A percentile compares a stretch with the other conserved stretches of the same genome.
Conservation (phyloP, 1,284 basidiomycete species). For the Fomitopsis betulina region DNA sequence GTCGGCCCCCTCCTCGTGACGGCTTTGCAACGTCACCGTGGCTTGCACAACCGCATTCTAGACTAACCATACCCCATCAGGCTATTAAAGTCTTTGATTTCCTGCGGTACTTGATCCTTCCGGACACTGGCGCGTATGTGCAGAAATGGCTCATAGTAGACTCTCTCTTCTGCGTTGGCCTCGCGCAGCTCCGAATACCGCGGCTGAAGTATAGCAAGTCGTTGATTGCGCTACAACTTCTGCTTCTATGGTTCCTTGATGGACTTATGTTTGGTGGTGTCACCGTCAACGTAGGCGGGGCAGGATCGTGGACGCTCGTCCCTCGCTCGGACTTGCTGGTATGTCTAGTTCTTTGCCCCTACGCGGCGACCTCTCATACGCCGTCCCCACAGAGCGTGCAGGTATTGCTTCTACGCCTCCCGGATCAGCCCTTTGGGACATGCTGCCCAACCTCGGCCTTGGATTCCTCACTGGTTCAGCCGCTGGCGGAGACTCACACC, state of each 20-base stretch:
- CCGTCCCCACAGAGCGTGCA: slow-evolving; percentile 25
- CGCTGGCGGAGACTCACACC: slow-evolving; percentile 46
- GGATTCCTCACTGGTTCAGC: slow-evolving; percentile 36
- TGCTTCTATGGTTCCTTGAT: slow-evolving; percentile 56
- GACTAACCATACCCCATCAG: slow-evolving; percentile 27
- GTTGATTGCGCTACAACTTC: slow-evolving; percentile 55
- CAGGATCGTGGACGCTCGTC: slow-evolving; percentile 17
- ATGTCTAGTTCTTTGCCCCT: slow-evolving; percentile 8
- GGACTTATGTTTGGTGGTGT: slow-evolving; percentile 71
- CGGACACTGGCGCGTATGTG: slow-evolving; percentile 32
- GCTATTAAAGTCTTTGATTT: slow-evolving; percentile 67
- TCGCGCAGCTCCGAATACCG: slow-evolving; percentile 73
- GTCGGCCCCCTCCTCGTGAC: slow-evolving; percentile 5
- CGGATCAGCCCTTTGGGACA: slow-evolving; percentile 38
- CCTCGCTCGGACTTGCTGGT: slow-evolving; percentile 27
- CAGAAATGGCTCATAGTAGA: slow-evolving; percentile 74
- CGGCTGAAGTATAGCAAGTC: slow-evolving; percentile 66
- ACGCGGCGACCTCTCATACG: neutral
- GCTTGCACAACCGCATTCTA: neutral
- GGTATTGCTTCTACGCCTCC: slow-evolving; percentile 41
- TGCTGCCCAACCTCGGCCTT: slow-evolving; percentile 44
- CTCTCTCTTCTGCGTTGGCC: slow-evolving; percentile 51
- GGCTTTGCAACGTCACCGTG: neutral
- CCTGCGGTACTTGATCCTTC: slow-evolving; percentile 43
- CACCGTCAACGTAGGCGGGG: slow-evolving; percentile 18